A percentile compares a stretch with the other conserved stretches of the same genome.
Evolutionary conservation across 108 stramenopile species (phyloP).

Genomic region (Skeletonema potamos): DNA sequence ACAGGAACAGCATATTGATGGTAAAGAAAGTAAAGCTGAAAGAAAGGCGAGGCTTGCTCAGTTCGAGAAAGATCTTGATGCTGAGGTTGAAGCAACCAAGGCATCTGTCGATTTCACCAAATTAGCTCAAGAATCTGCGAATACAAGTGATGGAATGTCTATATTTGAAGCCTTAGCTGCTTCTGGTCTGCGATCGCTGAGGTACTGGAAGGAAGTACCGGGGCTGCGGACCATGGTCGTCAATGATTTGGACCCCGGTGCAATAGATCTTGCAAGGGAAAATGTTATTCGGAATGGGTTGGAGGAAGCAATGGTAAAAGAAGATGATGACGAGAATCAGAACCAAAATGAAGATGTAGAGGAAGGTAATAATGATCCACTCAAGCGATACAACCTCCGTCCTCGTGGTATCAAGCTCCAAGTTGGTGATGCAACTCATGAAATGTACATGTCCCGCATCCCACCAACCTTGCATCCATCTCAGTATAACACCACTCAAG

Average conservation of each 20-base stretch:
- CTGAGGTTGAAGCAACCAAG: slow-evolving; percentile 12
- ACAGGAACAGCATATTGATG: slow-evolving; percentile 16
- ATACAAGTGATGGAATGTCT: slow-evolving; percentile 60
- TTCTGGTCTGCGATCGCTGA: slow-evolving; percentile 93
- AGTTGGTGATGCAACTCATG: slow-evolving; percentile 78
- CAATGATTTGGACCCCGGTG: slow-evolving; percentile 88
- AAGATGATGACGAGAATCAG: slow-evolving; percentile 58
- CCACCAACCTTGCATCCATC: slow-evolving; percentile 43
- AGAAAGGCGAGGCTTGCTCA: not conserved
- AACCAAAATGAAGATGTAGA: not conserved
- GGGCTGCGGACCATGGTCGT: slow-evolving; percentile 87
- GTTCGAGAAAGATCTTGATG: slow-evolving; percentile 28
- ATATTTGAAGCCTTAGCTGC: slow-evolving; percentile 98
- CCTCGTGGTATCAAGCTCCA: slow-evolving; percentile 66
- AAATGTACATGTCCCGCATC: slow-evolving; percentile 74
- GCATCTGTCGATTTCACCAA: slow-evolving; percentile 22
- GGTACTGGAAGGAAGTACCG: slow-evolving; percentile 96
- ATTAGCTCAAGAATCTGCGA: slow-evolving; percentile 19
- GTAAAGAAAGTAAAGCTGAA: slow-evolving; percentile 33
- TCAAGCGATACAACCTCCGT: slow-evolving; percentile 20
- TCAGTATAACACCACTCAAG: slow-evolving; percentile 33
- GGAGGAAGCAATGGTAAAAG: slow-evolving; percentile 51
- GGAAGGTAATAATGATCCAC: not conserved
- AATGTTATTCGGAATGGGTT: slow-evolving; percentile 87
- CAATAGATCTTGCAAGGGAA: slow-evolving; percentile 67